phyloP scores from a whole-genome alignment of 495 filamentous ascomycete genomes.

The Saxophila tyrrhenica region DNA sequence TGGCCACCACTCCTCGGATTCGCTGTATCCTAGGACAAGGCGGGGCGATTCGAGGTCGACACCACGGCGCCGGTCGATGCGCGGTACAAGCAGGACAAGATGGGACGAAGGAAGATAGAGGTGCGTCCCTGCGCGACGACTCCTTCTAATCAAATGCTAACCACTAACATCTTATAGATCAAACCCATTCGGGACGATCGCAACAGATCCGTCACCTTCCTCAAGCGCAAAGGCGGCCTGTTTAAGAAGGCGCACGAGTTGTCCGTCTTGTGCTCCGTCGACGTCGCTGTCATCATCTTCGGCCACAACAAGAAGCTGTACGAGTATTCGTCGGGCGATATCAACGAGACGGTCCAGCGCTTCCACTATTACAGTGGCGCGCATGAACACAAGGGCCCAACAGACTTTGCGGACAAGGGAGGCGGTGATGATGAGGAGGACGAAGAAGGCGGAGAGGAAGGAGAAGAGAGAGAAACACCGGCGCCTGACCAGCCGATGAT shows the following conservation, averaged over 20 bases:
- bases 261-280: slow-evolving; percentile 92
- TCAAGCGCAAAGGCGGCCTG: slow-evolving; percentile 95
- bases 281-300: slow-evolving; percentile 97
- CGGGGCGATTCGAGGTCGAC: not conserved
- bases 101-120: slow-evolving; percentile 6
- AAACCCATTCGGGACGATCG: slow-evolving; percentile 99
- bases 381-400: slow-evolving; percentile 92
- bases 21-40: not conserved
- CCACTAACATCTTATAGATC: slow-evolving; percentile 40
- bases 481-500: slow-evolving; percentile 50
- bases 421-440: slow-evolving; percentile 80
- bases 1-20: not conserved
- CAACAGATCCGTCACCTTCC: slow-evolving; percentile 80
- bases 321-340: slow-evolving; percentile 89
- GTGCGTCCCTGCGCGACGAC: not conserved
- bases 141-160: too few species aligned
- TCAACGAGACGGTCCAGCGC: slow-evolving; percentile 73
- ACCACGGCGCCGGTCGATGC: not conserved
- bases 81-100: not conserved
- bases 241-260: slow-evolving; percentile 99
- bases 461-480: slow-evolving; percentile 51
- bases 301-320: slow-evolving; percentile 87
- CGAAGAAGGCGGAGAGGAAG: slow-evolving; percentile 63
- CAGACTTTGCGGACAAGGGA: slow-evolving; percentile 77
- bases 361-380: slow-evolving; percentile 92